These are phyloP conservation scores for Phaseolus lunatus DNA, from an alignment of 306 rosid genomes.

Conservation along the genomic window DNA sequence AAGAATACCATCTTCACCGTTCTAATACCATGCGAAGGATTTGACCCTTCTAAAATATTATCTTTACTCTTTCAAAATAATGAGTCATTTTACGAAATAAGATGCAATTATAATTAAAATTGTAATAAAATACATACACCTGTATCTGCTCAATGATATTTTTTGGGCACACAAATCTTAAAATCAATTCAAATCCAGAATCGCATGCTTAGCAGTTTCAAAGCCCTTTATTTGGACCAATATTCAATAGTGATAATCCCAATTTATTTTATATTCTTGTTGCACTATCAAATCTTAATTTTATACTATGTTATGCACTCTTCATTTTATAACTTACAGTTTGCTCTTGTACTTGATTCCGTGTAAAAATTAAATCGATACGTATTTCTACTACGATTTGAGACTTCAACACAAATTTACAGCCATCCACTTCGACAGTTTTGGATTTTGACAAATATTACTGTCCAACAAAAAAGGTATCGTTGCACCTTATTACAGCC, in stretches of 20 bases:
- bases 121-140: background rate
- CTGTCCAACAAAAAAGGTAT: background rate
- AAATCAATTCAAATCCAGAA: background rate
- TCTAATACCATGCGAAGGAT: background rate
- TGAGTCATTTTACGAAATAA: background rate
- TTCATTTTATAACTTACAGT: background rate
- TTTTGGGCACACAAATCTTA: background rate
- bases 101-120: background rate
- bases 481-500: constrained; percentile 19
- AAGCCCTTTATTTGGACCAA: background rate
- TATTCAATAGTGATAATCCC: background rate
- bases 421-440: background rate
- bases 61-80: background rate
- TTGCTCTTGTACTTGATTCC: background rate
- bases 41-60: too few species aligned
- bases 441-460: background rate
- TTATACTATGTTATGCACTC: background rate
- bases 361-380: background rate
- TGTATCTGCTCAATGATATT: background rate
- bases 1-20: background rate
- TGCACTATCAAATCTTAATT: background rate
- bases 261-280: background rate
- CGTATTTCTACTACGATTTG: background rate
- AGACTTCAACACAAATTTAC: background rate
- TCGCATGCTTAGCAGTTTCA: background rate